phyloP scores from a whole-genome alignment of 495 filamentous ascomycete genomes.

The Penicillium odoratum region DNA sequence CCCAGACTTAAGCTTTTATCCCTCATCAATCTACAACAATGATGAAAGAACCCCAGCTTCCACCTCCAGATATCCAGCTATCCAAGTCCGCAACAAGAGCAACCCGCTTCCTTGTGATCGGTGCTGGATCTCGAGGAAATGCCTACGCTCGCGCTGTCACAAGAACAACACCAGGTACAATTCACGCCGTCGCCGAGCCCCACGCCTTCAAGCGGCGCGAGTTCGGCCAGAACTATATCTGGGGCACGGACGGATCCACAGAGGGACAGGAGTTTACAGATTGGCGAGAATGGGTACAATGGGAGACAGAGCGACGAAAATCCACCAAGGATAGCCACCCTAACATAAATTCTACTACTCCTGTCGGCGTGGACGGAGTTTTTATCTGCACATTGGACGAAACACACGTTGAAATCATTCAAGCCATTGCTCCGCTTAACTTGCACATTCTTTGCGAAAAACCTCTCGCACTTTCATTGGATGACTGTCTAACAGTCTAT shows the following conservation, averaged over 20 bases:
- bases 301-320: slow-evolving; percentile 57
- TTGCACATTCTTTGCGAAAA: slow-evolving; percentile 95
- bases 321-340: background rate
- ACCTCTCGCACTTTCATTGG: slow-evolving; percentile 75
- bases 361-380: slow-evolving; percentile 64
- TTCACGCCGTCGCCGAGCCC: slow-evolving; percentile 82
- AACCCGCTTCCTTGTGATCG: slow-evolving; percentile 71
- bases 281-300: slow-evolving; percentile 73
- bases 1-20: background rate
- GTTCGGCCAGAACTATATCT: slow-evolving; percentile 69
- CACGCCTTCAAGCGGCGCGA: slow-evolving; percentile 69
- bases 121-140: slow-evolving; percentile 80
- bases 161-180: slow-evolving; percentile 58
- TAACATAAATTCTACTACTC: background rate
- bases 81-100: slow-evolving; percentile 5
- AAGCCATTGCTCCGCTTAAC: slow-evolving; percentile 63
- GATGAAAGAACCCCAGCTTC: slow-evolving; percentile 31
- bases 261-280: slow-evolving; percentile 62
- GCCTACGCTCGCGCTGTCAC: slow-evolving; percentile 70
- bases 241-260: slow-evolving; percentile 48
- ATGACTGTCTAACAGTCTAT: slow-evolving; percentile 75
- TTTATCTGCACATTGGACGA: slow-evolving; percentile 91
- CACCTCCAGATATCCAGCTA: slow-evolving; percentile 8
- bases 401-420: slow-evolving; percentile 77
- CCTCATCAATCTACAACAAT: background rate